Evolutionary conservation across 805 yeast genomes (phyloP).

Genomic region (Candida tibetensis): DNA sequence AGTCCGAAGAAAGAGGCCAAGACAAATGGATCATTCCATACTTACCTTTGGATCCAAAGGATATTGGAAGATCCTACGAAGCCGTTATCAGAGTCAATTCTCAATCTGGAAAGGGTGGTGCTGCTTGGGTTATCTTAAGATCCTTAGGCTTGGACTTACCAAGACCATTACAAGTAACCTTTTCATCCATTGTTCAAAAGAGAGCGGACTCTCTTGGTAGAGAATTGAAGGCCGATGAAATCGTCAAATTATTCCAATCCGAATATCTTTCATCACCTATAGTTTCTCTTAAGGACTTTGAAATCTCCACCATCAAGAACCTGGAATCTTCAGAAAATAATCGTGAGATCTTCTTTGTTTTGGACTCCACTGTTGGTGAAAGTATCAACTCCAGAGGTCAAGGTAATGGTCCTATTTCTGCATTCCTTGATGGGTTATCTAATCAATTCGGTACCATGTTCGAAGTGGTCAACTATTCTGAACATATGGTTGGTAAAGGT

Average conservation of each 20-base stretch:
- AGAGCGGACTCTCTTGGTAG: constrained; percentile 65
- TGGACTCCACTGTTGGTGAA: constrained; percentile 13
- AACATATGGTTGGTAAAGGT: constrained; percentile 72
- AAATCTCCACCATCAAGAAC: constrained; percentile 19
- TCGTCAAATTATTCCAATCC: constrained; percentile 52
- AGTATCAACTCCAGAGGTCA: constrained; percentile 43
- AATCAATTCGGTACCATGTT: constrained; percentile 49
- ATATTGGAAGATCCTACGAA: constrained; percentile 76
- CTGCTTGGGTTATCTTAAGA: constrained; percentile 76
- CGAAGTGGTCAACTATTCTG: constrained; percentile 65
- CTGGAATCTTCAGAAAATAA: constrained; percentile 9
- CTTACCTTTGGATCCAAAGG: constrained; percentile 78
- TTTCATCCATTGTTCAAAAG: constrained; percentile 61
- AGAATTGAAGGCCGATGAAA: constrained; percentile 68
- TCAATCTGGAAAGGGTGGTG: constrained; percentile 87
- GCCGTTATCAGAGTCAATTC: constrained; percentile 82
- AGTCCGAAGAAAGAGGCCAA: constrained; percentile 47
- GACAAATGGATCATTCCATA: constrained; percentile 66
- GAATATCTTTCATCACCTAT: constrained; percentile 41
- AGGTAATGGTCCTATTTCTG: constrained; percentile 80
- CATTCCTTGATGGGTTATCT: constrained; percentile 64
- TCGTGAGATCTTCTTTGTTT: constrained; percentile 21
- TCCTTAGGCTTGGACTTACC: constrained; percentile 72
- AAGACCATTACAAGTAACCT: constrained; percentile 64
- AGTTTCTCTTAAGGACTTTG: constrained; percentile 21